Evolutionary conservation across 768 basidiomycete species (phyloP).

Genomic region (Agrocybe pediades): DNA sequence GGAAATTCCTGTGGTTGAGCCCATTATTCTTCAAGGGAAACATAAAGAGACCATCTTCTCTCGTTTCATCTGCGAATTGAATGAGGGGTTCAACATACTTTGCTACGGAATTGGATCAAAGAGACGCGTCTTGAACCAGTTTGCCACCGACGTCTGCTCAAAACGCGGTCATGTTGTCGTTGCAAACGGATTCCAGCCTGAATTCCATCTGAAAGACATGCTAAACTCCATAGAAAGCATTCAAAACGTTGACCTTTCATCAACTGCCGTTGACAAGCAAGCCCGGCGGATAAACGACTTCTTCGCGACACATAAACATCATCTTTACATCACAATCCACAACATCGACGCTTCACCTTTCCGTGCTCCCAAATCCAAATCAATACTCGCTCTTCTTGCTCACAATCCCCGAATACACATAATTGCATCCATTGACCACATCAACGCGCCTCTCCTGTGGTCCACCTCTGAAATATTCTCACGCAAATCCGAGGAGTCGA

Average conservation of each 20-base stretch:
- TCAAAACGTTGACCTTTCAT: slow-evolving; percentile 31
- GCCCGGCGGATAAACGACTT: slow-evolving; percentile 66
- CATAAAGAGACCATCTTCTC: slow-evolving; percentile 46
- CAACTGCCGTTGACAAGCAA: slow-evolving; percentile 58
- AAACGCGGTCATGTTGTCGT: slow-evolving; percentile 73
- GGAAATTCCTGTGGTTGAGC: slow-evolving; percentile 32
- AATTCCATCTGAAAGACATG: slow-evolving; percentile 68
- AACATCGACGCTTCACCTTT: slow-evolving; percentile 82
- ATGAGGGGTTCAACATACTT: slow-evolving; percentile 83
- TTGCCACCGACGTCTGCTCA: slow-evolving; percentile 60
- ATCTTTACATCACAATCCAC: slow-evolving; percentile 82
- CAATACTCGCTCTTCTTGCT: slow-evolving; percentile 72
- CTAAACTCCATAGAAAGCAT: slow-evolving; percentile 59
- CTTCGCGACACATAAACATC: slow-evolving; percentile 47
- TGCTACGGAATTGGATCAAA: slow-evolving; percentile 94
- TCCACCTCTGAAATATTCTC: slow-evolving; percentile 64
- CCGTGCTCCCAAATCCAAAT: slow-evolving; percentile 62
- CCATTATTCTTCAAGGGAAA: slow-evolving; percentile 32
- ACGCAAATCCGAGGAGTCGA: slow-evolving; percentile 43
- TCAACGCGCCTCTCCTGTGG: slow-evolving; percentile 85
- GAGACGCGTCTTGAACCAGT: slow-evolving; percentile 69
- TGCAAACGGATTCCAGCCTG: slow-evolving; percentile 77
- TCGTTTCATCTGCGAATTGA: slow-evolving; percentile 70
- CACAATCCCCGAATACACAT: slow-evolving; percentile 78
- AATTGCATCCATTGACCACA: slow-evolving; percentile 84